Base-by-base conservation (phyloP, 352 stramenopile genomes). In the Globisporangium emineosum region DNA sequence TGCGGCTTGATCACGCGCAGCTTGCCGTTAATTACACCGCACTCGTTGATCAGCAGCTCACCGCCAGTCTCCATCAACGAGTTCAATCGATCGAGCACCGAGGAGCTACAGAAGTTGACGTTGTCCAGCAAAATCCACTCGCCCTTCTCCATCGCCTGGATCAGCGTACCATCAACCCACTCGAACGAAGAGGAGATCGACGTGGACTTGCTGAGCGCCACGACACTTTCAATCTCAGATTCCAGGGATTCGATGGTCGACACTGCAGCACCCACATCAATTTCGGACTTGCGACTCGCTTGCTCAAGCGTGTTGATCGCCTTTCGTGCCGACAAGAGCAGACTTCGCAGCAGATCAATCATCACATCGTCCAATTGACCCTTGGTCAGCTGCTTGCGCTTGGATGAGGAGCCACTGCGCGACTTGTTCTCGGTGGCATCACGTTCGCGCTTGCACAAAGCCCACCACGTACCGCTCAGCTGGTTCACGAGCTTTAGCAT, bases 81-180 rank as follows among this genome's bases (percentile, higher is more conserved):
- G 76, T 99, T 99, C 27, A 99, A 84, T 37, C 98, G 90, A 87
- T 99, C 98, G 25, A 99, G 81, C 19, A 99, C 98, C 33, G 97
- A 99, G 1, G 98, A 97, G 68, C 95, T 97, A 78, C 97, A 99
- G 61, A 99, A 98, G 75, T 99, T 99, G 19, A 98, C 97, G 70
- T 99, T 99, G 72, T 99, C 97, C 15, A 99, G 78, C 47, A 99
- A 72, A 7, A 99, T 77, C 98, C 98, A 99, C 52, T 99, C 89
- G n/a, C 98, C 98, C 33, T 93, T 86, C 55, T 98, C 88, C 84
- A 99, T 98, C 3, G 98, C 98, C 67, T 98, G 77, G 12, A 99
- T 96, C 21, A 99, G 77, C 37, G 97, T 91, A 6, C 98, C 98
- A 76, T 99, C 98, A 17, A 99, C 89, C 98, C 98, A 99, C 56